Conservation (phyloP, 164 flowering plant species). For the Macadamia integrifolia region DNA sequence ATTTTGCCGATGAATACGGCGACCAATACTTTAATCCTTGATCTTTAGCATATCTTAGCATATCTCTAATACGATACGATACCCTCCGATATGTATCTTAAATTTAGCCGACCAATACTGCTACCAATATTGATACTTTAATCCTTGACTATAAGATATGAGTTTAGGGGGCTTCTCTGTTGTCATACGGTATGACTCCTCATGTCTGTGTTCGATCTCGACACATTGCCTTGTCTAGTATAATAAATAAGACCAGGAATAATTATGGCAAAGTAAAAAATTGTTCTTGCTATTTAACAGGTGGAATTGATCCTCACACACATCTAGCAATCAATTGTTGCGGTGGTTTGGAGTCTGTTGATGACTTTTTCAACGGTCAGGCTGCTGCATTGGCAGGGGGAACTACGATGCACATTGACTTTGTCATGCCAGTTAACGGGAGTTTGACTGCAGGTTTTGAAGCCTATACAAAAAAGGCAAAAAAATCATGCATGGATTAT, state of each 20-base stretch:
- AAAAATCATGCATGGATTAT: slow-evolving; percentile 85
- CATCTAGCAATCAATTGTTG: slow-evolving; percentile 74
- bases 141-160: too few species aligned
- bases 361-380: slow-evolving; percentile 96
- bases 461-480: slow-evolving; percentile 61
- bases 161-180: too few species aligned
- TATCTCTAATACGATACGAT: too few species aligned
- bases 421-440: slow-evolving; percentile 82
- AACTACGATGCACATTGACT: slow-evolving; percentile 98
- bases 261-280: background rate
- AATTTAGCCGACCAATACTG: too few species aligned
- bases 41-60: too few species aligned
- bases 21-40: too few species aligned
- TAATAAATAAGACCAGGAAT: background rate
- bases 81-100: too few species aligned
- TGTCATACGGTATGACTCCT: background rate
- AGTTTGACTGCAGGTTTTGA: slow-evolving; percentile 67
- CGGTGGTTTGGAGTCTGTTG: slow-evolving; percentile 67
- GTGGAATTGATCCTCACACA: slow-evolving; percentile 98
- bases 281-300: slow-evolving; percentile 30
- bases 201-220: background rate
- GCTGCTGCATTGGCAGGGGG: slow-evolving; percentile 99
- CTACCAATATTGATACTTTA: too few species aligned
- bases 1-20: too few species aligned
- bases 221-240: background rate